A percentile compares a stretch with the other conserved stretches of the same genome.
Evolutionary conservation across 1,284 basidiomycete species (phyloP).

Genomic region (Ceraceosorus guamensis): DNA sequence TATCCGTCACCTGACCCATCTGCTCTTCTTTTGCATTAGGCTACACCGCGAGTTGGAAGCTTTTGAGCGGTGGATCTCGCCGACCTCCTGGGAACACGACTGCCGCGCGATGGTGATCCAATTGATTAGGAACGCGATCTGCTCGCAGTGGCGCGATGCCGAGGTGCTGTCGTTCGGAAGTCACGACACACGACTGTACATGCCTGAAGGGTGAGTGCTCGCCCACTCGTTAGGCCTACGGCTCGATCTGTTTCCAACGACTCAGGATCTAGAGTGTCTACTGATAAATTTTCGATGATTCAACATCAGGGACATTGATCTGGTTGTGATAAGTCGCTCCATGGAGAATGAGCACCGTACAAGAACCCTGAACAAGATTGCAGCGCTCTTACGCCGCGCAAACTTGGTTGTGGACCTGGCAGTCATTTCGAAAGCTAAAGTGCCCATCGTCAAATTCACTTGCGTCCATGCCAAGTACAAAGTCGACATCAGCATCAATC

Average conservation of each 20-base stretch:
- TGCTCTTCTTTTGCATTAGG: constrained; percentile 6
- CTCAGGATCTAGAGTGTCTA: constrained; percentile 15
- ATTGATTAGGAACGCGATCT: constrained; percentile 65
- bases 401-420: constrained; percentile 59
- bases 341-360: constrained; percentile 49
- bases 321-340: constrained; percentile 52
- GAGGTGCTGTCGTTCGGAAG: constrained; percentile 81
- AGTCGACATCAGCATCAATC: constrained; percentile 48
- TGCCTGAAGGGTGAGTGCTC: constrained; percentile 82
- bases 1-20: neutral
- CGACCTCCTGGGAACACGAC: constrained; percentile 75
- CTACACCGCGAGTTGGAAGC: constrained; percentile 52
- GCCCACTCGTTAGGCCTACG: too few species aligned
- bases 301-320: constrained; percentile 58
- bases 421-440: constrained; percentile 80
- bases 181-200: constrained; percentile 86
- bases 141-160: constrained; percentile 67
- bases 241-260: constrained; percentile 26
- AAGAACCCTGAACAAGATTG: constrained; percentile 50
- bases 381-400: constrained; percentile 51
- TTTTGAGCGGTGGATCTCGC: constrained; percentile 79
- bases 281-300: constrained; percentile 20
- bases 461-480: constrained; percentile 58
- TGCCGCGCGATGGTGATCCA: constrained; percentile 69
- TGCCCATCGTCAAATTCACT: constrained; percentile 88